A percentile compares a stretch with the other conserved stretches of the same genome.
These are phyloP conservation scores for Clonostachys byssicola DNA, from an alignment of 2,329 filamentous ascomycete species.

Conservation along the genomic window DNA sequence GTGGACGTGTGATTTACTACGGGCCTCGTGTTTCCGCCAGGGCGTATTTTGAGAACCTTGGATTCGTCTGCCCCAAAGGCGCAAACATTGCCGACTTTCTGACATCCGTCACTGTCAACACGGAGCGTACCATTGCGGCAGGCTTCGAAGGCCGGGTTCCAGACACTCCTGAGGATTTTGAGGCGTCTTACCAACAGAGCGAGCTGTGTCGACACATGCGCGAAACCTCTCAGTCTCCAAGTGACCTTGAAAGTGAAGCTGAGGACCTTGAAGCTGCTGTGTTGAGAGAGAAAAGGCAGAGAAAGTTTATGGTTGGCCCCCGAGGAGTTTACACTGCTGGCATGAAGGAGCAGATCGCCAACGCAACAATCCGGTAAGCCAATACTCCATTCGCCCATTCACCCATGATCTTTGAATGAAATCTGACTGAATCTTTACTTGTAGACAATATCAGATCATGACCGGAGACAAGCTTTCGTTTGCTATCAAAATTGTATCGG, in stretches of 20 bases:
- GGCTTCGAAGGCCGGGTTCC: conserved; percentile 55
- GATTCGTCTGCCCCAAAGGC: conserved; percentile 46
- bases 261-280: conserved; percentile 27
- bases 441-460: conserved; percentile 20
- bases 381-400: conserved; percentile 17
- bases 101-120: conserved; percentile 61
- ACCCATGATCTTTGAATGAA: conserved; percentile 7
- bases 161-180: conserved; percentile 58
- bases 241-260: conserved; percentile 30
- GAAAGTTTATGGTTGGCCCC: conserved; percentile 7
- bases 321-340: conserved; percentile 16
- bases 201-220: conserved; percentile 16
- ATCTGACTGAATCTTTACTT: conserved; percentile 10
- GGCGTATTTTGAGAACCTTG: conserved; percentile 63
- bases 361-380: conserved; percentile 35
- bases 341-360: conserved; percentile 13
- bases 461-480: conserved; percentile 22
- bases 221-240: conserved; percentile 14
- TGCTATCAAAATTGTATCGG: conserved; percentile 44
- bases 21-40: conserved; percentile 57
- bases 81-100: conserved; percentile 66
- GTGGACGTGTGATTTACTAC: conserved; percentile 63
- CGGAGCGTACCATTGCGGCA: conserved; percentile 54
- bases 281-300: conserved; percentile 13
- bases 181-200: conserved; percentile 37